Evolutionary conservation across 169 alveolate species (phyloP).

Genomic region (Amoebophrya sp.): DNA sequence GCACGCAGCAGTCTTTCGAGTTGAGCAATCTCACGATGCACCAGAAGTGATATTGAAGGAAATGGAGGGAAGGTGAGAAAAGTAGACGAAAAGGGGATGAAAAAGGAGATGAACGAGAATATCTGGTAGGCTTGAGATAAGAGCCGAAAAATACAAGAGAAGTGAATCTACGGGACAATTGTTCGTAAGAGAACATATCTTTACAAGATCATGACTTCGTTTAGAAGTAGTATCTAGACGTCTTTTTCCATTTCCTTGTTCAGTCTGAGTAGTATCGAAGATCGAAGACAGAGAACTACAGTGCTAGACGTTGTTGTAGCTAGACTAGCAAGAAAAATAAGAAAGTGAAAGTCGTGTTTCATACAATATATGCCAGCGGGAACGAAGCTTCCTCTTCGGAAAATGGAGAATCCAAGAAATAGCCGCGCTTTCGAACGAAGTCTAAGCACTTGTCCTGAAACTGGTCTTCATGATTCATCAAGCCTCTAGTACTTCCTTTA

Average conservation of each 20-base stretch:
- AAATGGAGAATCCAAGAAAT: background rate
- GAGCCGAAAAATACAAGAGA: background rate
- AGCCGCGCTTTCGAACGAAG: background rate
- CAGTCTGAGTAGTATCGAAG: no score
- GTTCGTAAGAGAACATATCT: background rate
- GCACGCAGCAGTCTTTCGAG: background rate
- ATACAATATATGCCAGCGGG: no score
- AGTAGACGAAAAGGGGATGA: background rate
- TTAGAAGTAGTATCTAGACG: background rate
- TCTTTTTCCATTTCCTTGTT: background rate
- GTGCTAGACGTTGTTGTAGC: background rate
- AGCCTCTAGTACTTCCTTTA: no score
- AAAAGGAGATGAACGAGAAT: background rate
- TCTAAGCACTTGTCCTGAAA: background rate
- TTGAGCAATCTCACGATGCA: background rate
- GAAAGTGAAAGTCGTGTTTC: no score
- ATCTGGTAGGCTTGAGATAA: background rate
- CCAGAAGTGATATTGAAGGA: background rate
- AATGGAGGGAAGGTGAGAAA: background rate
- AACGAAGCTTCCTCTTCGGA: background rate
- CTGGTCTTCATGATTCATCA: no score
- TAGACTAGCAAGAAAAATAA: background rate
- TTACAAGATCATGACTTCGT: background rate
- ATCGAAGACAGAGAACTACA: no score
- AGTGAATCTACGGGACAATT: background rate